Percentiles rank a stretch among this genome's conserved stretches.
phyloP scores from a whole-genome alignment of 2,329 filamentous ascomycete genomes.

The Alternaria alternata region DNA sequence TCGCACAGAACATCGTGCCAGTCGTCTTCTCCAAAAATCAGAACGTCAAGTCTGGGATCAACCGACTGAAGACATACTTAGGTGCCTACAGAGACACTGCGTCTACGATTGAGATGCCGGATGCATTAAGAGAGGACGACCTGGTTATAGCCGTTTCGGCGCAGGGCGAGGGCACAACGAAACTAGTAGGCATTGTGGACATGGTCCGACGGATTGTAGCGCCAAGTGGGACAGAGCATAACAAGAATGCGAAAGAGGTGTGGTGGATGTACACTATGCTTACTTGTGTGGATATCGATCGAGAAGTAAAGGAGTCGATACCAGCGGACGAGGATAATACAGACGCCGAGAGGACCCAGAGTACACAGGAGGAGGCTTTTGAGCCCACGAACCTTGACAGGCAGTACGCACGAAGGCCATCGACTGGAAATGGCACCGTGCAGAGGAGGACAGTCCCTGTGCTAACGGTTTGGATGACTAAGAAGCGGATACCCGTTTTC shows the following conservation, averaged over 20 bases:
- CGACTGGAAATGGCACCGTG: not conserved
- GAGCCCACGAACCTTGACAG: slow-evolving; percentile 23
- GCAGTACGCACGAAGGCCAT: not conserved
- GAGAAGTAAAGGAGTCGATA: not conserved
- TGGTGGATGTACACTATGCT: slow-evolving; percentile 34
- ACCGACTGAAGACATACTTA: slow-evolving; percentile 20
- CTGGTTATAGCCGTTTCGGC: slow-evolving; percentile 28
- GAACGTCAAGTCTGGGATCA: slow-evolving; percentile 30
- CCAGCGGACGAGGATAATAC: not conserved
- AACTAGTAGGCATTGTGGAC: slow-evolving; percentile 33
- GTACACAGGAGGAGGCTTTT: slow-evolving; percentile 21
- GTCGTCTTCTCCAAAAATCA: slow-evolving; percentile 33
- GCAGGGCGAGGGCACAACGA: slow-evolving; percentile 30
- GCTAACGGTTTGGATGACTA: slow-evolving; percentile 34
- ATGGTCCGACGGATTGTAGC: slow-evolving; percentile 25
- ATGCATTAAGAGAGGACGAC: slow-evolving; percentile 13
- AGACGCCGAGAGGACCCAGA: not conserved
- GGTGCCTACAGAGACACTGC: slow-evolving; percentile 11
- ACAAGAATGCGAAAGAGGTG: slow-evolving; percentile 2
- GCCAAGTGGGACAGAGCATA: slow-evolving; percentile 4
- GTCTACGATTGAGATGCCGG: slow-evolving; percentile 20
- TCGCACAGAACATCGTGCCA: slow-evolving; percentile 16
- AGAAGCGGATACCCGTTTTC: slow-evolving; percentile 23
- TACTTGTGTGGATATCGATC: slow-evolving; percentile 19
- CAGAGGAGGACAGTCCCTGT: slow-evolving; percentile 23